Evolutionary conservation across 352 stramenopile species (phyloP).

Genomic region (Pelagophyceae sp.): DNA sequence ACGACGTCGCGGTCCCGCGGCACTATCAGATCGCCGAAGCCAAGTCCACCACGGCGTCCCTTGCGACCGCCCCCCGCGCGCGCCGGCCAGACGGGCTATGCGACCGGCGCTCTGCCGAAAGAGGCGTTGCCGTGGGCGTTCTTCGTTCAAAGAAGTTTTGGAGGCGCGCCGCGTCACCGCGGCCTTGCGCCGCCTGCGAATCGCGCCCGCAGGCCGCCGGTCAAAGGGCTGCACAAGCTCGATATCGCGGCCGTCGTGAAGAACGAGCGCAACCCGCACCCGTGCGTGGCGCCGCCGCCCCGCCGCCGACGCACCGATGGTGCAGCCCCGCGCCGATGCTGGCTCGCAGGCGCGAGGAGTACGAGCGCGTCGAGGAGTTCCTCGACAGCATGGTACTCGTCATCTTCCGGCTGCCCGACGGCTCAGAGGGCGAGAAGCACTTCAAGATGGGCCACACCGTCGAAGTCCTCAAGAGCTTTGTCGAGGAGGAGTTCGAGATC

Average conservation of each 20-base stretch:
- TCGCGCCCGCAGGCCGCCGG: neutral
- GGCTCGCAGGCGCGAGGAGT: slow-evolving; percentile 19
- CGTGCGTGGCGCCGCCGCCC: neutral
- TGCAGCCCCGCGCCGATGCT: too few species aligned
- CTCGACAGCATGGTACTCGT: slow-evolving; percentile 21
- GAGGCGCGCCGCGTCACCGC: too few species aligned
- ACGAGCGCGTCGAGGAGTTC: slow-evolving; percentile 11
- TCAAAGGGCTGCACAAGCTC: neutral
- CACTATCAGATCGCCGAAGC: neutral
- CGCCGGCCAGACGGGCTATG: too few species aligned
- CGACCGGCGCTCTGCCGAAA: too few species aligned
- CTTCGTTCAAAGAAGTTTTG: too few species aligned
- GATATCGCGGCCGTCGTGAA: slow-evolving; percentile 1
- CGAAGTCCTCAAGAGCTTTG: slow-evolving; percentile 25
- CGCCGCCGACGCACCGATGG: too few species aligned
- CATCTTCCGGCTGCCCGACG: slow-evolving; percentile 26
- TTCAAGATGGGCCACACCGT: slow-evolving; percentile 30
- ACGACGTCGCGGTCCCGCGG: neutral
- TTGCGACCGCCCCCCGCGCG: too few species aligned
- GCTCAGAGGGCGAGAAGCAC: slow-evolving; percentile 17
- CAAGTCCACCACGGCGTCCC: too few species aligned
- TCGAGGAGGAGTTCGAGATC: slow-evolving; percentile 29
- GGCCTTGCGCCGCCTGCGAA: too few species aligned
- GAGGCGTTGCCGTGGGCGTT: too few species aligned
- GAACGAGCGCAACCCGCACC: neutral